Base-by-base conservation (phyloP, 2,329 filamentous ascomycete genomes). In the Diaporthe caulivora region DNA sequence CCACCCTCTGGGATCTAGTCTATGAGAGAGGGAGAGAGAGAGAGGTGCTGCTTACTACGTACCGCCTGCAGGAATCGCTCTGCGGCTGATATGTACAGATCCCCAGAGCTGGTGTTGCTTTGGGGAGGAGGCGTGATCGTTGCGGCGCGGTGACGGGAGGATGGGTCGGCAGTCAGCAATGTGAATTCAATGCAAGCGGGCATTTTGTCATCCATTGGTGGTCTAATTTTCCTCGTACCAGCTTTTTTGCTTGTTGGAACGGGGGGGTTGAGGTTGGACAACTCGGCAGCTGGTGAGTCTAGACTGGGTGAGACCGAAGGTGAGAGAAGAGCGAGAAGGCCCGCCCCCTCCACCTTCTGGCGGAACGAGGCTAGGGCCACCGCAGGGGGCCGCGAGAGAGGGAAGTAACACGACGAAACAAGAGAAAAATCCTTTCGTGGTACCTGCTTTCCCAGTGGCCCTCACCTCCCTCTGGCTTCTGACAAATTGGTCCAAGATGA, bases 41-140 rank as follows among this genome's bases (percentile, higher is more conserved):
- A n/a, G n/a, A n/a, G n/a, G n/a, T n/a, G n/a, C n/a, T n/a, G 60
- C 60, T 65, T 65, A 65, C 60, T 44, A 47, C 47, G 44, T 18
- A n/a, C n/a, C n/a, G n/a, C n/a, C n/a, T 60, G 55, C 21, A 64
- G 58, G 42, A 64, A 5, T 31, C 21, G 18, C 26, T n/a, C 8
- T n/a, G 26, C 24, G 26, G 58, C 58, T 64, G 58, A 64, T 64
- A 47, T 64, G 58, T 44, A 44, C 17, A 62, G 10, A 26, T 1
- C 15, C n/a, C n/a, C n/a, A 4, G 2, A 21, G 10, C 13, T 9
- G 15, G 15, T 4, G 3, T n/a, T n/a, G n/a, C n/a, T n/a, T n/a
- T n/a, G n/a, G n/a, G n/a, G n/a, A n/a, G n/a, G 58, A 29, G 40
- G 58, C 55, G 55, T 42, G 34, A 64, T 49, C n/a, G 5, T 47